A percentile compares a stretch with the other conserved stretches of the same genome.
phyloP scores from a whole-genome alignment of 2,329 filamentous ascomycete species.

The Phoma sp. region DNA sequence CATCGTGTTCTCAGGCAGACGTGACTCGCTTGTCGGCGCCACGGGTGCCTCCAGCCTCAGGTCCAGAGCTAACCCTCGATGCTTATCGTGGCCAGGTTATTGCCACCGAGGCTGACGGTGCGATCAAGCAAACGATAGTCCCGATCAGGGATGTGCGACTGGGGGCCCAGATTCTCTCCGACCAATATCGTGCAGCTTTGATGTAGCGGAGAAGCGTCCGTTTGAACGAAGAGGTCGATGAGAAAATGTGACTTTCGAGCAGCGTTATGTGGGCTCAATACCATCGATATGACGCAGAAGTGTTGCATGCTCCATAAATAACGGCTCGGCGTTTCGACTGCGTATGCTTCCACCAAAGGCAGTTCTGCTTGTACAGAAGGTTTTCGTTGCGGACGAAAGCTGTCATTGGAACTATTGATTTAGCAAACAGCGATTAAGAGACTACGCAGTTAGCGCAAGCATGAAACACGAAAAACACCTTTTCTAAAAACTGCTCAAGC shows the following conservation, averaged over 20 bases:
- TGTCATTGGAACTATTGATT: constrained; percentile 18
- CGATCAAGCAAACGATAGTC: background rate
- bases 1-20: background rate
- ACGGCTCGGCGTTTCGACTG: constrained; percentile 2
- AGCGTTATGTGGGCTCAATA: background rate
- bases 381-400: constrained; percentile 1
- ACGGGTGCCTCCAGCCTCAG: background rate
- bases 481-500: constrained; percentile 20
- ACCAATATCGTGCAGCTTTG: background rate
- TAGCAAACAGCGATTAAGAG: constrained; percentile 17
- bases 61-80: background rate
- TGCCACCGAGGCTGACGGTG: background rate
- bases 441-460: constrained; percentile 11
- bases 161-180: background rate
- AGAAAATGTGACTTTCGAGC: no score
- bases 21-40: constrained; percentile 1
- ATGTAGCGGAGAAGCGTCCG: background rate
- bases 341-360: background rate
- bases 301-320: constrained; percentile 8
- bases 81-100: background rate
- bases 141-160: background rate
- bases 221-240: no score
- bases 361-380: constrained; percentile 1
- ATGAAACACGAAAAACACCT: constrained; percentile 12
- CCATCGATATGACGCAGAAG: constrained; percentile 6